Evolutionary conservation across 2,329 filamentous ascomycete species (phyloP).

Genomic region (Apiospora saccharicola): DNA sequence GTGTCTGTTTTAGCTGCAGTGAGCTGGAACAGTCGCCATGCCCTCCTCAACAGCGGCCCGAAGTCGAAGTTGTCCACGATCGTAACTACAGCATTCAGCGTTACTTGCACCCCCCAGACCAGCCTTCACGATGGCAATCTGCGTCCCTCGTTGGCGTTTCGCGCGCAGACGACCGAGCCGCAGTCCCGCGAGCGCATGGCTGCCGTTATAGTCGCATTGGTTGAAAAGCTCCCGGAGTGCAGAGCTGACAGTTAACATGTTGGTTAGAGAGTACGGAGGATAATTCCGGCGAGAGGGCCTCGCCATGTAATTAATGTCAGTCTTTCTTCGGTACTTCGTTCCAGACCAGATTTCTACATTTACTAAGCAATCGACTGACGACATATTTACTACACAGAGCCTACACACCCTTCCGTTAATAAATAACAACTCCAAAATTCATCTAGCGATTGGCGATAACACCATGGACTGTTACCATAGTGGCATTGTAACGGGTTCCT

Average conservation of each 20-base stretch:
- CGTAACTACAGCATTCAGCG: slow-evolving; percentile 21
- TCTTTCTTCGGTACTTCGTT: background rate
- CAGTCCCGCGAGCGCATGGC: slow-evolving; percentile 12
- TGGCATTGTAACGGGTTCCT: background rate
- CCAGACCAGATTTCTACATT: background rate
- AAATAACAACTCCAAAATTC: background rate
- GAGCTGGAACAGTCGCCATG: slow-evolving; percentile 8
- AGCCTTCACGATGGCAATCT: slow-evolving; percentile 27
- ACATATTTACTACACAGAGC: background rate
- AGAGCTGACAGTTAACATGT: background rate
- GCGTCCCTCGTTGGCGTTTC: slow-evolving; percentile 17
- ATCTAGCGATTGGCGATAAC: background rate
- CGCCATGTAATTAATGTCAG: background rate
- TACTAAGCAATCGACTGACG: background rate
- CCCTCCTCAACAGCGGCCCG: slow-evolving; percentile 25
- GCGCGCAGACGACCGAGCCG: slow-evolving; percentile 24
- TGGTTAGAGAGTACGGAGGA: background rate
- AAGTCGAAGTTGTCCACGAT: slow-evolving; percentile 21
- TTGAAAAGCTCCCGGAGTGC: background rate
- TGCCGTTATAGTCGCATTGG: background rate
- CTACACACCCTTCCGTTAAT: background rate
- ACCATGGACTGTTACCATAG: background rate
- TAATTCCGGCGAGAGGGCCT: background rate
- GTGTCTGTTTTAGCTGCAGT: background rate
- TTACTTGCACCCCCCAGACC: slow-evolving; percentile 24